These are phyloP conservation scores for Calonectria henricotiae DNA, from an alignment of 2,329 filamentous ascomycete species.

Conservation along the genomic window DNA sequence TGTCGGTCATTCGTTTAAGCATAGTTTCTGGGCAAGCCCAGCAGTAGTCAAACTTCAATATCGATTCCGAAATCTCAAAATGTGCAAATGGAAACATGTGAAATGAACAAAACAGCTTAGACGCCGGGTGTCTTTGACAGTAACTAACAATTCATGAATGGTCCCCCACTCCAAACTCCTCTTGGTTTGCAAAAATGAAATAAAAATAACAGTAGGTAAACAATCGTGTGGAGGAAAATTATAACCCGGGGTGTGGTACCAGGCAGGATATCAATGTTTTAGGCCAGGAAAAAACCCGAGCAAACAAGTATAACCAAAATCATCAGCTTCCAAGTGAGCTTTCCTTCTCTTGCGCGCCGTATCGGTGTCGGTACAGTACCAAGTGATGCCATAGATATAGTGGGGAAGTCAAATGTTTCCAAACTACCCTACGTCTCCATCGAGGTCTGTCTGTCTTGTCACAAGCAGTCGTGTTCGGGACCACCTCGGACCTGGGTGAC, in stretches of 20 bases:
- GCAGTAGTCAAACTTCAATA: conserved; percentile 56
- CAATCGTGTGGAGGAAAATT: conserved; percentile 10
- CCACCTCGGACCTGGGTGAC: conserved; percentile 53
- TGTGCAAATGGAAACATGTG: background rate
- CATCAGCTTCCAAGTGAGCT: background rate
- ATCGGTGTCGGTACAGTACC: background rate
- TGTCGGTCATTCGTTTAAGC: conserved; percentile 57
- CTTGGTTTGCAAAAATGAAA: background rate
- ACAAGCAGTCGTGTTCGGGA: conserved; percentile 54
- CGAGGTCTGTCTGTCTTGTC: conserved; percentile 21
- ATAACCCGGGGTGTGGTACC: conserved; percentile 9
- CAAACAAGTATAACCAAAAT: conserved; percentile 20
- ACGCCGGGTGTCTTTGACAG: background rate
- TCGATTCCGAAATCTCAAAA: conserved; percentile 47
- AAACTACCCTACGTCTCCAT: background rate
- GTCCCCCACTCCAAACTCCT: conserved; percentile 21
- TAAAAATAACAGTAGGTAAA: background rate
- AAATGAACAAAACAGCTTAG: conserved; percentile 20
- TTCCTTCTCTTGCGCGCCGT: conserved; percentile 13
- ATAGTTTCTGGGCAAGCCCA: conserved; percentile 54
- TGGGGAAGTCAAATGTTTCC: conserved; percentile 20
- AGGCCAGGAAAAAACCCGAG: conserved; percentile 19
- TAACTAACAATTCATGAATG: conserved; percentile 15
- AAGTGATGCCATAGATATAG: background rate
- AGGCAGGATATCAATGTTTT: conserved; percentile 43